Evolutionary conservation across 2,329 filamentous ascomycete genomes (phyloP).

Genomic region (Pseudogymnoascus sp.): DNA sequence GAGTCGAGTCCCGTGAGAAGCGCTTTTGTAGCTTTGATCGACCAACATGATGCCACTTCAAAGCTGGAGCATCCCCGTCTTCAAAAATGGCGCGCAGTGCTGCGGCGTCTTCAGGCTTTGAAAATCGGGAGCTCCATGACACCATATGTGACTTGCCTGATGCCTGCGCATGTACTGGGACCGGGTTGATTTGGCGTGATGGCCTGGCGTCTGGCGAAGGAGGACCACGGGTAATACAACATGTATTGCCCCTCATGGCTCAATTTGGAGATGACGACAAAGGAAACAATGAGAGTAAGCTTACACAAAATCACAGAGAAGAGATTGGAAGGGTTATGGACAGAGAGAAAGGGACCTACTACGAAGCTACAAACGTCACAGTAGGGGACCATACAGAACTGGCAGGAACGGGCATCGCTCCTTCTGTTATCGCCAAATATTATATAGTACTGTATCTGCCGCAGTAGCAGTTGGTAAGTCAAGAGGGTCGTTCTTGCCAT

Average conservation of each 20-base stretch:
- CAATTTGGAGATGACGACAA: not conserved
- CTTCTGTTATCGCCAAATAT: not conserved
- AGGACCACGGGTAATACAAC: slow-evolving; percentile 22
- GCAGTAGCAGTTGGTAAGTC: not conserved
- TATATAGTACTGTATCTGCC: not conserved
- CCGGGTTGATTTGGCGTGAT: slow-evolving; percentile 17
- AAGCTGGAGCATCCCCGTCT: slow-evolving; percentile 31
- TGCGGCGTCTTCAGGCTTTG: slow-evolving; percentile 15
- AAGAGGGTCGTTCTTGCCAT: not conserved
- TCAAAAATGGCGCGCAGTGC: slow-evolving; percentile 23
- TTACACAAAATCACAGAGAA: not conserved
- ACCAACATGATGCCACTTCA: slow-evolving; percentile 38
- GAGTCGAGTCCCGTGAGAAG: slow-evolving; percentile 36
- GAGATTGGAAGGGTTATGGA: not conserved
- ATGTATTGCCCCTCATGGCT: slow-evolving; percentile 10
- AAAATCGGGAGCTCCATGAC: slow-evolving; percentile 16
- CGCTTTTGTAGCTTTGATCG: slow-evolving; percentile 35
- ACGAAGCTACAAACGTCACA: not conserved
- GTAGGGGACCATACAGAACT: not conserved
- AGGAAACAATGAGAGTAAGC: not conserved
- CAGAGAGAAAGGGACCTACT: not conserved
- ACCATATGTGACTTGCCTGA: not conserved
- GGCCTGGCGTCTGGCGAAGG: slow-evolving; percentile 25
- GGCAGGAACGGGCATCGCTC: not conserved
- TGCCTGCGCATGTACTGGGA: slow-evolving; percentile 9